Percentiles rank a stretch among this genome's conserved stretches.
Conservation (phyloP, 2,329 filamentous ascomycete genomes). For the Fusarium sp. region DNA sequence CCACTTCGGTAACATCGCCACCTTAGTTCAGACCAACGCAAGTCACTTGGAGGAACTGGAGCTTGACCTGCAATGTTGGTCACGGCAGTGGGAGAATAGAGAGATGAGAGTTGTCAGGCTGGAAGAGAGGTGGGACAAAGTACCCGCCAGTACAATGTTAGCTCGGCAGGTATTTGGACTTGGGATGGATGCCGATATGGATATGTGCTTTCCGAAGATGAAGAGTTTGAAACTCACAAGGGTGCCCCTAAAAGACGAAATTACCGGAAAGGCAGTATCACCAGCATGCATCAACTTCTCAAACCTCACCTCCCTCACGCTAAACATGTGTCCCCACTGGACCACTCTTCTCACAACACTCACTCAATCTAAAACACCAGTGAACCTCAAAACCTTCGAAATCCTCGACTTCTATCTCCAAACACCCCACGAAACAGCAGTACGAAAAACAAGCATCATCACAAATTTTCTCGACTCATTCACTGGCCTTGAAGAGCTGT, state of each 20-base stretch:
- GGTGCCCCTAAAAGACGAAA: not conserved
- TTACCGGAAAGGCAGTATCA: not conserved
- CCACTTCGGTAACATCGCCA: not conserved
- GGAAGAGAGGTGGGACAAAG: not conserved
- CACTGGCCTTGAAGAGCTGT: not conserved
- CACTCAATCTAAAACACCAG: fast-evolving
- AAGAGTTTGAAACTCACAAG: not conserved
- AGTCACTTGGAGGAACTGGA: fast-evolving
- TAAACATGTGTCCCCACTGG: slow-evolving; percentile 8
- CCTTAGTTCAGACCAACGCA: not conserved
- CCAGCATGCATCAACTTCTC: not conserved
- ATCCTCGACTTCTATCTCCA: not conserved
- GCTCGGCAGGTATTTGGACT: not conserved
- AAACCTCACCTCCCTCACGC: fast-evolving
- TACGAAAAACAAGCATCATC: not conserved
- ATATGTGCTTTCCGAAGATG: not conserved
- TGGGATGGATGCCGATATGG: fast-evolving
- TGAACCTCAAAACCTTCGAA: not conserved
- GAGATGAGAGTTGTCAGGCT: not conserved
- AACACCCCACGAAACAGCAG: not conserved
- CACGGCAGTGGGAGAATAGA: not conserved
- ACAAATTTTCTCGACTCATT: not conserved
- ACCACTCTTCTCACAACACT: not conserved
- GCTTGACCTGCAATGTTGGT: slow-evolving; percentile 1
- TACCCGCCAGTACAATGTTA: not conserved